phyloP scores from a whole-genome alignment of 352 stramenopile species.

The Pythium guiyangense region DNA sequence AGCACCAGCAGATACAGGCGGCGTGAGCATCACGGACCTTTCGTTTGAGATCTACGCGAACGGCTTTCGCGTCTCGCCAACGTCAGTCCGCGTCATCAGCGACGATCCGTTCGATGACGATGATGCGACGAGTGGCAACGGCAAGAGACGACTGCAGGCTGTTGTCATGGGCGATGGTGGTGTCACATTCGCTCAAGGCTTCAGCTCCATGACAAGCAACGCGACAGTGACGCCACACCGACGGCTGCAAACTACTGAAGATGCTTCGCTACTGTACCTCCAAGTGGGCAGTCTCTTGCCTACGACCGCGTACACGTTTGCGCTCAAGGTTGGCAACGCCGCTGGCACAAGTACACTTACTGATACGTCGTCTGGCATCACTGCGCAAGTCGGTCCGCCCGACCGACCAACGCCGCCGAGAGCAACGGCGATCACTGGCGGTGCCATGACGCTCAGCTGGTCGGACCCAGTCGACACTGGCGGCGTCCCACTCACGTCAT shows the following conservation, averaged over 20 bases:
- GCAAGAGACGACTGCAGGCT: not conserved
- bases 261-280: constrained; percentile 12
- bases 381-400: constrained; percentile 18
- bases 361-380: constrained; percentile 7
- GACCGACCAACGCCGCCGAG: constrained; percentile 22
- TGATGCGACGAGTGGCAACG: not conserved
- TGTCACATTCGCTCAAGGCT: no score
- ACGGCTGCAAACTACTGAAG: constrained; percentile 5
- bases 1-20: constrained; percentile 38
- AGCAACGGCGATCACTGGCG: constrained; percentile 24
- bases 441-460: constrained; percentile 36
- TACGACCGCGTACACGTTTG: constrained; percentile 36
- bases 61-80: constrained; percentile 17
- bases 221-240: not conserved
- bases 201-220: no score
- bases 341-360: constrained; percentile 26
- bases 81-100: constrained; percentile 9
- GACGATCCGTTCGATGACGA: not conserved
- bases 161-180: not conserved
- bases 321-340: constrained; percentile 25
- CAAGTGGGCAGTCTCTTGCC: constrained; percentile 43
- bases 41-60: constrained; percentile 44
- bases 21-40: constrained; percentile 20
- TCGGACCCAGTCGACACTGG: constrained; percentile 44
- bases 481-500: constrained; percentile 37